phyloP scores from a whole-genome alignment of 2,329 filamentous ascomycete species.

The Neospermospora avenae region DNA sequence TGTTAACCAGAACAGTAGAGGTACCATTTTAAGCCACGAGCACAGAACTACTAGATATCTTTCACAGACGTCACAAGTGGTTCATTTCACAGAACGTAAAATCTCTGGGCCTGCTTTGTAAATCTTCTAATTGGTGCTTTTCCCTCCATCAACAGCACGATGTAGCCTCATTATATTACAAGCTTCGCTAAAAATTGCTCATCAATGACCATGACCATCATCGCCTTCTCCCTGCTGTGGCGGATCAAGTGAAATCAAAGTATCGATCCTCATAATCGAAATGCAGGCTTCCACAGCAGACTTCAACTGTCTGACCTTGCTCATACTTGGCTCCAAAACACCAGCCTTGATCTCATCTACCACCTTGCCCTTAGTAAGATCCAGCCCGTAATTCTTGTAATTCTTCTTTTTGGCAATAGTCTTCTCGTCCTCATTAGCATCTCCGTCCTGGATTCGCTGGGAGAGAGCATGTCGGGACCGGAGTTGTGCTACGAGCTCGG shows the following conservation, averaged over 20 bases:
- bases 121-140: constrained; percentile 1
- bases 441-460: constrained; percentile 85
- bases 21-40: no score
- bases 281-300: constrained; percentile 98
- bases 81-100: background rate
- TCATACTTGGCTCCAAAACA: constrained; percentile 94
- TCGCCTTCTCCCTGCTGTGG: constrained; percentile 76
- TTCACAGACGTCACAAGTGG: background rate
- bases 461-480: constrained; percentile 91
- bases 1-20: no score
- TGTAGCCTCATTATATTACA: constrained; percentile 16
- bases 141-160: background rate
- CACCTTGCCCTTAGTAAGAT: constrained; percentile 84
- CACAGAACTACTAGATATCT: no score
- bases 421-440: constrained; percentile 82
- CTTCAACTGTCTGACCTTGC: constrained; percentile 98
- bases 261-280: constrained; percentile 99
- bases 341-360: constrained; percentile 92
- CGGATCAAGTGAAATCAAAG: constrained; percentile 95
- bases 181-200: constrained; percentile 17
- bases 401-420: constrained; percentile 88
- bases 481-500: constrained; percentile 92
- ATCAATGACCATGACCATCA: constrained; percentile 81
- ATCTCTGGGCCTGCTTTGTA: background rate
- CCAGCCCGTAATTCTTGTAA: constrained; percentile 98